A percentile compares a stretch with the other conserved stretches of the same genome.
phyloP scores from a whole-genome alignment of 192 early-diverging fungal genomes.

The Coemansia sp. region DNA sequence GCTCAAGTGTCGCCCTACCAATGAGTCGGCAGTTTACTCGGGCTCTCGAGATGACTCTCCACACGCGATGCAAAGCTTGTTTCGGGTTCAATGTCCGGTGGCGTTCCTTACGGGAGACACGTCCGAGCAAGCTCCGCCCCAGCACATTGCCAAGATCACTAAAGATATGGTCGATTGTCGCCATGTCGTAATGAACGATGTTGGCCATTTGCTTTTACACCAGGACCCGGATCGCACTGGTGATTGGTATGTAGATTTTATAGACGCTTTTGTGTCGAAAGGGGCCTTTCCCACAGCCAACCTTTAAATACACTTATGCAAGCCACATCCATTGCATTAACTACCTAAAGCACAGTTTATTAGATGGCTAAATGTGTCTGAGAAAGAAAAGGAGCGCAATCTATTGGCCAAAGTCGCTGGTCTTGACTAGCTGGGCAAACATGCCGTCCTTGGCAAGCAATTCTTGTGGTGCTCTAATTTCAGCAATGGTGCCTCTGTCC shows the following conservation, averaged over 20 bases:
- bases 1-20: conserved; percentile 41
- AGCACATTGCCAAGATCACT: conserved; percentile 17
- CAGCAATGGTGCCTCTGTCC: conserved; percentile 61
- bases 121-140: conserved; percentile 12
- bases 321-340: too few relatives aligned
- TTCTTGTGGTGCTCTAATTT: conserved; percentile 57
- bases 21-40: conserved; percentile 29
- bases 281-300: not conserved
- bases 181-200: conserved; percentile 22
- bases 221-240: conserved; percentile 27
- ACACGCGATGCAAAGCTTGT: conserved; percentile 12
- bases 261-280: conserved; percentile 19
- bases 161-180: conserved; percentile 14
- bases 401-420: not conserved
- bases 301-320: not conserved
- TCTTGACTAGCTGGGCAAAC: conserved; percentile 2
- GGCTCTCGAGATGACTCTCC: conserved; percentile 19
- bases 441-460: conserved; percentile 46
- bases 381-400: not conserved
- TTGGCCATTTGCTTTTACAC: conserved; percentile 33
- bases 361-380: too few relatives aligned
- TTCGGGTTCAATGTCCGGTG: conserved; percentile 26
- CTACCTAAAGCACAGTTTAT: too few relatives aligned
- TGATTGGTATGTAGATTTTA: conserved; percentile 13
- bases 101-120: conserved; percentile 36